A percentile compares a stretch with the other conserved stretches of the same genome.
phyloP scores from a whole-genome alignment of 2,329 filamentous ascomycete species.

The Zymoseptoria tritici region DNA sequence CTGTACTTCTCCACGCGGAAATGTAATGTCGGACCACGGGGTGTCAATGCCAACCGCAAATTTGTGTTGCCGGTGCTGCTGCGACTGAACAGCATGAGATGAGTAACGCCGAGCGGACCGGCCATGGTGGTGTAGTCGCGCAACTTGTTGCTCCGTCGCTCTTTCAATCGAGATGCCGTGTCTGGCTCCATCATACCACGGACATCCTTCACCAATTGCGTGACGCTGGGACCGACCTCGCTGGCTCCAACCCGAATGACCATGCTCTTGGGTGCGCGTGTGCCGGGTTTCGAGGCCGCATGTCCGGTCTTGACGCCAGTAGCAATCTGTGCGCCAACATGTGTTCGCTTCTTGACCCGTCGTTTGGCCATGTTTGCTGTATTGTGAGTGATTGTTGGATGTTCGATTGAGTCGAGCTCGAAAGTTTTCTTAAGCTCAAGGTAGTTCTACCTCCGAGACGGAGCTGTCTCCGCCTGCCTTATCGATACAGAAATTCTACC shows the following conservation, averaged over 20 bases:
- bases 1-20: constrained; percentile 95
- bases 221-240: constrained; percentile 84
- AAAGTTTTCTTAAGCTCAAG: neutral
- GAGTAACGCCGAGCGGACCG: constrained; percentile 84
- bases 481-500: neutral
- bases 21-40: constrained; percentile 84
- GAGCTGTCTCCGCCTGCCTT: neutral
- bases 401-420: neutral
- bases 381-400: neutral
- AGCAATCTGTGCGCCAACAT: constrained; percentile 60
- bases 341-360: constrained; percentile 83
- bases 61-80: constrained; percentile 89
- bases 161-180: constrained; percentile 81
- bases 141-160: constrained; percentile 78
- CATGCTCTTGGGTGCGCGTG: constrained; percentile 85
- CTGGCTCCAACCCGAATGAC: constrained; percentile 94
- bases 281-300: constrained; percentile 45
- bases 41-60: constrained; percentile 76
- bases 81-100: constrained; percentile 86
- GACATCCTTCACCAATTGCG: constrained; percentile 85
- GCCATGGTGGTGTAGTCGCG: constrained; percentile 94
- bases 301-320: constrained; percentile 38
- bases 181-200: constrained; percentile 92
- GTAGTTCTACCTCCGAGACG: neutral
- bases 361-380: constrained; percentile 62